Percentiles rank a stretch among this genome's conserved stretches.
phyloP scores from a whole-genome alignment of 805 yeast species.

The Ogataea nonfermentans region DNA sequence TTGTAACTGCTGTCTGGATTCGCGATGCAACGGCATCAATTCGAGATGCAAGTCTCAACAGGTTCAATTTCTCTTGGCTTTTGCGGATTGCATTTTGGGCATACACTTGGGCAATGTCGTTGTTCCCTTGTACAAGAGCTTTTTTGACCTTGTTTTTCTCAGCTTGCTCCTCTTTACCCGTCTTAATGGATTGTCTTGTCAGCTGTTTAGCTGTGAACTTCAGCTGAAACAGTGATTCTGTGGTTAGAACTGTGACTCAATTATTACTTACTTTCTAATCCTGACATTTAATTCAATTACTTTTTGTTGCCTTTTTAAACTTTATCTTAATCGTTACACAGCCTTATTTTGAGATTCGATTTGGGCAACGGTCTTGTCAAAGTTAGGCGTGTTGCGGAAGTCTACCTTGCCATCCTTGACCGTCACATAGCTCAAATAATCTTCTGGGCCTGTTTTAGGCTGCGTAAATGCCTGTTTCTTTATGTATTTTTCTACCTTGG shows the following conservation, averaged over 20 bases:
- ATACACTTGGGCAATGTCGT: slow-evolving; percentile 88
- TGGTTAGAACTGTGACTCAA: slow-evolving; percentile 5
- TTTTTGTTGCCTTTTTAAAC: slow-evolving; percentile 1
- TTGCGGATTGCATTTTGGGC: slow-evolving; percentile 96
- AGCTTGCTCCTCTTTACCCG: slow-evolving; percentile 83
- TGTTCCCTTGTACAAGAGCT: slow-evolving; percentile 80
- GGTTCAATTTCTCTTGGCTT: slow-evolving; percentile 77
- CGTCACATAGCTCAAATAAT: slow-evolving; percentile 48
- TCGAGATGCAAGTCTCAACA: slow-evolving; percentile 79
- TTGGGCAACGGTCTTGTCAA: slow-evolving; percentile 36
- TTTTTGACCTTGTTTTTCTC: slow-evolving; percentile 90
- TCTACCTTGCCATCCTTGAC: slow-evolving; percentile 42
- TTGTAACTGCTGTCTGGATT: slow-evolving; percentile 96
- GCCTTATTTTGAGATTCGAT: slow-evolving; percentile 26
- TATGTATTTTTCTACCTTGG: slow-evolving; percentile 25
- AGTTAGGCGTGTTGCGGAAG: slow-evolving; percentile 45
- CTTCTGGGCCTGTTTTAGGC: slow-evolving; percentile 35
- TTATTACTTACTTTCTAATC: slow-evolving; percentile 39
- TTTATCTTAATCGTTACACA: slow-evolving; percentile 7
- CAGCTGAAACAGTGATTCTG: slow-evolving; percentile 62
- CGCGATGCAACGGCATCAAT: slow-evolving; percentile 95
- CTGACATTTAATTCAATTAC: slow-evolving; percentile 34
- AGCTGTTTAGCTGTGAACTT: slow-evolving; percentile 93
- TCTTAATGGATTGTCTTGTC: slow-evolving; percentile 82
- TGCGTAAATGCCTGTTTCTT: slow-evolving; percentile 17